Conservation (phyloP, 495 filamentous ascomycete species). For the Echria macrotheca region DNA sequence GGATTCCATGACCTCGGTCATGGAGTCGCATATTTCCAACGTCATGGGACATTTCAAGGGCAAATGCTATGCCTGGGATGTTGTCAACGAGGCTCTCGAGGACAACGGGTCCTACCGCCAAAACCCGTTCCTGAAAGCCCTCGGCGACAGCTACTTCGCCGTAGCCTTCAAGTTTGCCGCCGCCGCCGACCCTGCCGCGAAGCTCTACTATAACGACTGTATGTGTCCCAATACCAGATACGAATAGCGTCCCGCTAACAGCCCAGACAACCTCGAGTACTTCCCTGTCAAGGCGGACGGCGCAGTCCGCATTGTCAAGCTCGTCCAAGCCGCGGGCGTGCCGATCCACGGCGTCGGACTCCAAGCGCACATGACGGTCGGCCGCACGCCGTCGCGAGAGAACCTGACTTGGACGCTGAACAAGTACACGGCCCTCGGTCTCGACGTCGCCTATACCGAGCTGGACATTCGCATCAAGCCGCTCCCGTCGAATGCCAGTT, state of each 20-base stretch:
- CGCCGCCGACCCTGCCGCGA: conserved; percentile 46
- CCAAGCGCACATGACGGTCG: conserved; percentile 48
- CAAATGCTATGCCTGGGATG: conserved; percentile 57
- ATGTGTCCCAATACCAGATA: conserved; percentile 22
- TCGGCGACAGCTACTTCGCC: conserved; percentile 45
- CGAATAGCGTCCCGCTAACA: conserved; percentile 25
- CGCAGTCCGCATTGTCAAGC: conserved; percentile 35
- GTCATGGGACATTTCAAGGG: conserved; percentile 49
- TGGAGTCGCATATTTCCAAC: conserved; percentile 50
- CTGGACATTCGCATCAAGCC: conserved; percentile 46
- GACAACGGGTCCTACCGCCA: conserved; percentile 46
- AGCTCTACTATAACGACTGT: conserved; percentile 62
- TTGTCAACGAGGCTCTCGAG: conserved; percentile 56
- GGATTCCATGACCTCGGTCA: conserved; percentile 40
- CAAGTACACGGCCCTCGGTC: conserved; percentile 37
- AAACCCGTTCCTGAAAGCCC: conserved; percentile 47
- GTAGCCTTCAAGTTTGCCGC: conserved; percentile 53
- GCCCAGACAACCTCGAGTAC: conserved; percentile 35
- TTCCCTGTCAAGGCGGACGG: conserved; percentile 39
- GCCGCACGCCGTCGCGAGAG: conserved; percentile 30
- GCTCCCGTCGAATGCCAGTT: conserved; percentile 21
- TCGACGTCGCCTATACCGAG: conserved; percentile 53
- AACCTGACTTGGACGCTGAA: conserved; percentile 41
- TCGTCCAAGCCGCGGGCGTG: conserved; percentile 35
- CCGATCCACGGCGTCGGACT: conserved; percentile 50